These are phyloP conservation scores for Thalassiosira profunda DNA, from an alignment of 108 stramenopile species.

Conservation along the genomic window DNA sequence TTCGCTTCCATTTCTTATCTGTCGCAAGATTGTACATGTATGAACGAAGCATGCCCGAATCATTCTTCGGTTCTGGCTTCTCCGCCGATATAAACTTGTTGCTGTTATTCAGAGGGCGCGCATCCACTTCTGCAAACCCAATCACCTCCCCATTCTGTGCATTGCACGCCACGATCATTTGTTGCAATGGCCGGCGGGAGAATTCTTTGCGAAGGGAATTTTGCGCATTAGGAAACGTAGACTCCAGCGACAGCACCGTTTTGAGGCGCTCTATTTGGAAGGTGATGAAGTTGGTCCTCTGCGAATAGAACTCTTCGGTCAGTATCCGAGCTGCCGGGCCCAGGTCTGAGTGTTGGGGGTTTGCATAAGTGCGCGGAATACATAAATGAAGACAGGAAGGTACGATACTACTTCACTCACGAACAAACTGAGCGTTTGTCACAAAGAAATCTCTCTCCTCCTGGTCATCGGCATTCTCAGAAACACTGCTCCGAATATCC, in stretches of 20 bases:
- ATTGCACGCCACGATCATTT: slow-evolving; percentile 75
- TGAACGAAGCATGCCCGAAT: slow-evolving; percentile 33
- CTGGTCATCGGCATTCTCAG: no score
- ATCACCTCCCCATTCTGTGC: slow-evolving; percentile 45
- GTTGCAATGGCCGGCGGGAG: slow-evolving; percentile 27
- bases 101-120: slow-evolving; percentile 17
- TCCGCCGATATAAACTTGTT: no score
- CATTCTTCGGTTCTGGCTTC: no score
- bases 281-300: slow-evolving; percentile 61
- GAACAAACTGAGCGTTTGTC: slow-evolving; percentile 41
- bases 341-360: slow-evolving; percentile 24
- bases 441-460: slow-evolving; percentile 27
- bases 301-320: slow-evolving; percentile 70
- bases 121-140: slow-evolving; percentile 74
- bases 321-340: slow-evolving; percentile 63
- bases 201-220: no score
- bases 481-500: no score
- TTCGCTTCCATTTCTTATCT: slow-evolving; percentile 53
- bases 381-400: not conserved
- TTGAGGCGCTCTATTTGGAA: slow-evolving; percentile 69
- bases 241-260: slow-evolving; percentile 64
- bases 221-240: slow-evolving; percentile 53
- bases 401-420: slow-evolving; percentile 29
- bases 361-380: not conserved
- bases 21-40: slow-evolving; percentile 88